Percentiles rank a stretch among this genome's conserved stretches.
Conservation (phyloP, 441 rosid species). For the Erodium chrysanthum region DNA sequence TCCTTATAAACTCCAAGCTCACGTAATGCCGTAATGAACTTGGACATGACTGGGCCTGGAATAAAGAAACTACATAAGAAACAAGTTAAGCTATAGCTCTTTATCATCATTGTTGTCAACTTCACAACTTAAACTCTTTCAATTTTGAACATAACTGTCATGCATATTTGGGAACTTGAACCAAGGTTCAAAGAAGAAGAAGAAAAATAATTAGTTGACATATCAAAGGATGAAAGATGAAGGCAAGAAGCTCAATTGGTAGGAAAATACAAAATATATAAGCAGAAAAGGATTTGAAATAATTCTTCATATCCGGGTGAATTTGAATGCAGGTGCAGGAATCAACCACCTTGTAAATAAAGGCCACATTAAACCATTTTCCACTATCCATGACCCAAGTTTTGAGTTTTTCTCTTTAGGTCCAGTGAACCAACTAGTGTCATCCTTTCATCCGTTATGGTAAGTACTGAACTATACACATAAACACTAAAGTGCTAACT, state of each 20-base stretch:
- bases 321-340: not conserved
- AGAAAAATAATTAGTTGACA: not conserved
- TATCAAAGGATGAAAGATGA: not conserved
- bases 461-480: not conserved
- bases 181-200: constrained; percentile 2
- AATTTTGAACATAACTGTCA: not conserved
- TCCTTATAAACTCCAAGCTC: constrained; percentile 79
- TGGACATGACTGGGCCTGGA: constrained; percentile 72
- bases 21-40: constrained; percentile 60
- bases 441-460: too few species aligned
- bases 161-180: not conserved
- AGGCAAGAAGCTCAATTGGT: not conserved
- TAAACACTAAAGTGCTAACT: not conserved
- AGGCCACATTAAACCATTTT: constrained; percentile 3
- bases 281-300: not conserved
- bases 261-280: not conserved
- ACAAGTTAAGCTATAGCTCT: constrained; percentile 8
- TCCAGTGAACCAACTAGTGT: too few species aligned
- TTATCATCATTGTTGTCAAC: not conserved
- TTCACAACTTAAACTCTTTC: not conserved
- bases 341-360: not conserved
- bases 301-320: not conserved
- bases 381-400: not conserved
- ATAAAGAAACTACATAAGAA: constrained; percentile 20
- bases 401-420: not conserved